A percentile compares a stretch with the other conserved stretches of the same genome.
These are phyloP conservation scores for Tricholoma sp. DNA, from an alignment of 768 basidiomycete species.

Conservation along the genomic window DNA sequence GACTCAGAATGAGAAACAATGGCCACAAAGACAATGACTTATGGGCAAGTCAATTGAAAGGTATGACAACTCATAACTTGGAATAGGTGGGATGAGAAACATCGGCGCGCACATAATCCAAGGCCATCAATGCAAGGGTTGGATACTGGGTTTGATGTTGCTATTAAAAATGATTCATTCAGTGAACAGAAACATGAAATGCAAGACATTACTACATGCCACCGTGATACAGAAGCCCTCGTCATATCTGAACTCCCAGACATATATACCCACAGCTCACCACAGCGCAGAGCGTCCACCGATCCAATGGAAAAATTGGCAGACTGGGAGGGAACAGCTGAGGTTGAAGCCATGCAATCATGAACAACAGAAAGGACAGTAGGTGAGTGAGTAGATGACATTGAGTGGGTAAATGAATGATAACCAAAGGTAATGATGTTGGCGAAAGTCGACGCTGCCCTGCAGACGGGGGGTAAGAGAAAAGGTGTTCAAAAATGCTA, in stretches of 20 bases:
- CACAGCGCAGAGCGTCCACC: not conserved
- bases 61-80: no score
- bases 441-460: not conserved
- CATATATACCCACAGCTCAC: not conserved
- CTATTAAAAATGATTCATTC: not conserved
- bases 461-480: not conserved
- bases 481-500: not conserved
- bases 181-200: not conserved
- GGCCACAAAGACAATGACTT: no score
- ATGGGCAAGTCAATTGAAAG: no score
- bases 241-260: not conserved
- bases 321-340: not conserved
- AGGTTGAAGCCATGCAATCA: not conserved
- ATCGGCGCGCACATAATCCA: no score
- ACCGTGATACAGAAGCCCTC: not conserved
- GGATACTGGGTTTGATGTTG: not conserved
- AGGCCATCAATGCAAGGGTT: no score
- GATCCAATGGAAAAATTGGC: not conserved
- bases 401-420: no score
- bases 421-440: not conserved
- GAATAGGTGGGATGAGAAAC: no score
- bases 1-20: no score
- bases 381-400: not conserved
- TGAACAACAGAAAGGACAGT: not conserved
- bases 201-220: not conserved